phyloP scores from a whole-genome alignment of 202 grass and related monocot genomes.

The Bolboschoenoplectus hybrid region DNA sequence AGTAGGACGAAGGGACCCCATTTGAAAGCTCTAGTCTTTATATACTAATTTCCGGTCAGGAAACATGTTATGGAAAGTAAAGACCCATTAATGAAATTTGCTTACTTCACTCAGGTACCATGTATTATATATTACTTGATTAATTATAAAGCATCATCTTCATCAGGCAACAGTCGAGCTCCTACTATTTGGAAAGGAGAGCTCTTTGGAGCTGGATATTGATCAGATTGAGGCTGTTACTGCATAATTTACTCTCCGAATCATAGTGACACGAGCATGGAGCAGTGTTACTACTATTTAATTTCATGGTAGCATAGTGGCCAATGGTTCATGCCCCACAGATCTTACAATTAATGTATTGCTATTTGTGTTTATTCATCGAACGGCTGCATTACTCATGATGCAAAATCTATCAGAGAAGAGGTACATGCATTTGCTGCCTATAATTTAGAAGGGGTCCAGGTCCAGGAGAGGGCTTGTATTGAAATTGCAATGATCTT shows the following conservation, averaged over 20 bases:
- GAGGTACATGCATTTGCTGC: not conserved
- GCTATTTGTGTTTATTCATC: not conserved
- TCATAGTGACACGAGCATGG: not conserved
- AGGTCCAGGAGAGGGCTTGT: not conserved
- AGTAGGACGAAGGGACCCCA: not conserved
- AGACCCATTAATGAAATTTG: conserved; percentile 21
- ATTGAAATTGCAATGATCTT: not conserved
- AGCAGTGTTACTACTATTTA: conserved; percentile 18
- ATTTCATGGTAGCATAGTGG: conserved; percentile 1
- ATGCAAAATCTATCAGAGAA: conserved; percentile 7
- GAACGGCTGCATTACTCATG: not conserved
- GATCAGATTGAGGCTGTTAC: conserved; percentile 66
- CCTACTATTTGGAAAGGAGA: conserved; percentile 89
- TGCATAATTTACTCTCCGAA: conserved; percentile 30
- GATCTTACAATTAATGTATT: not conserved
- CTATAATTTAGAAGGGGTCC: not conserved
- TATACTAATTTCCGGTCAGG: not conserved
- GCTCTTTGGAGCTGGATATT: conserved; percentile 78
- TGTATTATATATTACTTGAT: conserved; percentile 22
- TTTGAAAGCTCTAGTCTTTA: not conserved
- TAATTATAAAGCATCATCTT: conserved; percentile 41
- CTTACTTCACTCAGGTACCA: not conserved
- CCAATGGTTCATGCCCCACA: not conserved
- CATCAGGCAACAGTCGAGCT: conserved; percentile 68
- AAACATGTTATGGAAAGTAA: not conserved